Evolutionary conservation across 768 basidiomycete species (phyloP).

Genomic region (Lyophyllum decastes): DNA sequence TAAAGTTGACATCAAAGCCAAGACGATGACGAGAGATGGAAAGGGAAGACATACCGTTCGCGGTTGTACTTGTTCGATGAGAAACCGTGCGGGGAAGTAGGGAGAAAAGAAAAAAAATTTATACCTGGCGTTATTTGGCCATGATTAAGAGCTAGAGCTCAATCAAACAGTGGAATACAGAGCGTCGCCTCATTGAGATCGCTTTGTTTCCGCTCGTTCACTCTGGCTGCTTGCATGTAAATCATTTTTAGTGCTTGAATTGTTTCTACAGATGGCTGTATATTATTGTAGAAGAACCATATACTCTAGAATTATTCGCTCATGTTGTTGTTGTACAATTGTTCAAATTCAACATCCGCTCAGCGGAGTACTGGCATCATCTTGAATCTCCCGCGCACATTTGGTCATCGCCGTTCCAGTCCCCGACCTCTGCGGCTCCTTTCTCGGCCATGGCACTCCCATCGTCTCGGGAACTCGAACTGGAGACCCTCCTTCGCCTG

Average conservation of each 20-base stretch:
- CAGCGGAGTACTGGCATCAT: constrained; percentile 12
- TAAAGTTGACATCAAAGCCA: constrained; percentile 57
- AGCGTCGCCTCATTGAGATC: background rate
- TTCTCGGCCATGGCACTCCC: constrained; percentile 63
- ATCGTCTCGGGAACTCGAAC: constrained; percentile 74
- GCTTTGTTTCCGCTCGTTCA: background rate
- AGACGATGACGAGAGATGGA: constrained; percentile 10
- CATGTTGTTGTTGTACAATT: background rate
- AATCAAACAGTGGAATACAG: constrained; percentile 8
- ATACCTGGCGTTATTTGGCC: constrained; percentile 18
- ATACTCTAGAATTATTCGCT: too few species aligned
- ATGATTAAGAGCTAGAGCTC: constrained; percentile 12
- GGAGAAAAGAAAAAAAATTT: constrained; percentile 9
- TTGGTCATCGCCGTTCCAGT: constrained; percentile 8
- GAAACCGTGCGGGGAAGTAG: background rate
- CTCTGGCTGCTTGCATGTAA: background rate
- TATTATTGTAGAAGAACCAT: too few species aligned
- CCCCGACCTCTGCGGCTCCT: constrained; percentile 3
- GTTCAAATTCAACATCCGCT: constrained; percentile 15
- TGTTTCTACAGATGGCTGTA: too few species aligned
- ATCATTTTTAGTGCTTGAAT: background rate
- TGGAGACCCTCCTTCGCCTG: constrained; percentile 76
- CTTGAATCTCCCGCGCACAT: constrained; percentile 12
- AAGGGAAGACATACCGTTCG: constrained; percentile 23
- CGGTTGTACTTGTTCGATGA: background rate